A percentile compares a stretch with the other conserved stretches of the same genome.
These are phyloP conservation scores for Leccinellum luteum DNA, from an alignment of 768 basidiomycete genomes.

Conservation along the genomic window DNA sequence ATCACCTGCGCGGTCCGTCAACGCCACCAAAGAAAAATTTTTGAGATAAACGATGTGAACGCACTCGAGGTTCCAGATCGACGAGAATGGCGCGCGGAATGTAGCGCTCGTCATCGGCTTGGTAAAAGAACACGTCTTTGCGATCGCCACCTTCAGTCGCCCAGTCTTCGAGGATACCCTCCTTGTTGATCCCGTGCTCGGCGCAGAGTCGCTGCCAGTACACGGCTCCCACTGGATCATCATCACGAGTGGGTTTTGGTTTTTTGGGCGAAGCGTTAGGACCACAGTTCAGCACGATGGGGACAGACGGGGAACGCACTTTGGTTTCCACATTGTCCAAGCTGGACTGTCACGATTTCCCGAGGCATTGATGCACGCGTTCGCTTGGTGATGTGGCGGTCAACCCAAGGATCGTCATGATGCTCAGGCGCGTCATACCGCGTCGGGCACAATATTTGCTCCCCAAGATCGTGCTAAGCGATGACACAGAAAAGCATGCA, in stretches of 20 bases:
- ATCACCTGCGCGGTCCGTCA: constrained; percentile 67
- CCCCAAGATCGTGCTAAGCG: neutral
- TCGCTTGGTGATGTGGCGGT: constrained; percentile 1
- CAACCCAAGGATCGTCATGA: no score
- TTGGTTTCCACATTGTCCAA: constrained; percentile 93
- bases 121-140: constrained; percentile 99
- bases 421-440: constrained; percentile 6
- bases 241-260: neutral
- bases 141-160: constrained; percentile 93
- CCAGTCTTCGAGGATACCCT: constrained; percentile 96
- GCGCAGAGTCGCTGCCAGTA: constrained; percentile 99
- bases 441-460: neutral
- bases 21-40: neutral
- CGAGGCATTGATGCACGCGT: constrained; percentile 57
- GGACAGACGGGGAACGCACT: constrained; percentile 45
- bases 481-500: constrained; percentile 14
- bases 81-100: constrained; percentile 95
- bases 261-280: constrained; percentile 1
- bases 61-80: constrained; percentile 92
- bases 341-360: constrained; percentile 79
- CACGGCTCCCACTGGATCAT: constrained; percentile 79
- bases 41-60: constrained; percentile 26
- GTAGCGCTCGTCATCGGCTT: constrained; percentile 99
- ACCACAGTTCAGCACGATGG: neutral
- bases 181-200: constrained; percentile 95